Base-by-base conservation (phyloP, 768 basidiomycete species). In the Termitomyces heimii region DNA sequence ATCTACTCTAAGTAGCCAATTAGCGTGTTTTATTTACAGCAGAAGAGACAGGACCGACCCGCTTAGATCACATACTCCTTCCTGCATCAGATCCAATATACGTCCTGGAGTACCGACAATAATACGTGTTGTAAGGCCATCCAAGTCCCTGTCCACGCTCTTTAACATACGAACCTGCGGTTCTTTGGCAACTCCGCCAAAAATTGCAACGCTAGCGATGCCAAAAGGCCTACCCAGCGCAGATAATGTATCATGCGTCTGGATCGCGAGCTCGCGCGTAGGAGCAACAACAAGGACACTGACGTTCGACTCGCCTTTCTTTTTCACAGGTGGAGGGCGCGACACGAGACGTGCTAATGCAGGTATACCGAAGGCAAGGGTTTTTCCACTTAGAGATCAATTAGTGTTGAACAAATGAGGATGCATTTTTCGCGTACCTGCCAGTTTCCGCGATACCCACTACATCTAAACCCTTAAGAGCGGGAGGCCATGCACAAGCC, bases 391-490 rank as follows among this genome's bases (percentile, higher is more conserved):
- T 47, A 35, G 22, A n/a, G 63, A 55, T 58, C 54, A 53, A 53
- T 60, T 52, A 53, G 50, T 39, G 53, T 28, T 47, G 55, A 22
- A 37, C 42, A 53, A 29, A 39, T 24, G 56, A 31, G 7, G 26
- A 20, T 52, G n/a, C 28, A 31, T n/a, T 12, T 20, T n/a, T n/a
- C 5, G 58, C 74, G 35, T 60, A 84, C 87, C 85, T 91, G 64
- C 96, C 96, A 2, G 96, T 98, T 76, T 98, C 95, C 7, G 96
- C 95, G 59, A 98, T 92, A 49, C 96, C 96, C 31, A 98, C 86
- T 0, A 96, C 91, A 68, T 98, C 92, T n/a, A 77, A 77, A 0
- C 89, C 89, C 24, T 80, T 76, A 26, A 98, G 75, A 6, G 91
- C 85, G 34, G 90, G 85, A 2, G 95, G 93, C 95, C 95, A 98